Evolutionary conservation across 2,329 filamentous ascomycete species (phyloP).

Genomic region (Fusarium gaditjirri): DNA sequence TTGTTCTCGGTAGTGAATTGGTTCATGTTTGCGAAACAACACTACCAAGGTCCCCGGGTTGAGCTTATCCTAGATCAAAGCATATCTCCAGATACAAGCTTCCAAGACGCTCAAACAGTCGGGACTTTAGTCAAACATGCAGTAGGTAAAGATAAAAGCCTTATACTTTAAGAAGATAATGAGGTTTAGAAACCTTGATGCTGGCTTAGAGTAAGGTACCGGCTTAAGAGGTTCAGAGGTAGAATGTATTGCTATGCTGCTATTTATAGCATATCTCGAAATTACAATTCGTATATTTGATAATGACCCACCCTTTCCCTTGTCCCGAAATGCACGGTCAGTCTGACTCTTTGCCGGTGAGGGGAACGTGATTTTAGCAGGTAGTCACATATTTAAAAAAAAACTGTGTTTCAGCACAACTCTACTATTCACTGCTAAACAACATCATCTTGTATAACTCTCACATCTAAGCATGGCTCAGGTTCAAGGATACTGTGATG

Average conservation of each 20-base stretch:
- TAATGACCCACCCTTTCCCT: too few species aligned
- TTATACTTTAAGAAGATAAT: neutral
- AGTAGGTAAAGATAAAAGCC: neutral
- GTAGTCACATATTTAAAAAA: neutral
- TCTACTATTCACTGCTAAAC: neutral
- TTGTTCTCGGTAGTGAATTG: neutral
- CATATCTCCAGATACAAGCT: rapidly evolving
- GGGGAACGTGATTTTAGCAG: neutral
- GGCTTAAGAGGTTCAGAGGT: too few species aligned
- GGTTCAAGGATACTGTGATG: neutral
- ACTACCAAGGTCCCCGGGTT: neutral
- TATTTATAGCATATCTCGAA: too few species aligned
- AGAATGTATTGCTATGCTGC: neutral
- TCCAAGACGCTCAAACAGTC: neutral
- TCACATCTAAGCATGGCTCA: neutral
- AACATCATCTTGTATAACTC: neutral
- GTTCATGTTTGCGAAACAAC: neutral
- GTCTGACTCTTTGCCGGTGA: neutral
- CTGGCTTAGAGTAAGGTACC: too few species aligned
- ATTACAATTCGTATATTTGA: too few species aligned
- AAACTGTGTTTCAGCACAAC: neutral
- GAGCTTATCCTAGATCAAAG: neutral
- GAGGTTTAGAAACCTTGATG: too few species aligned
- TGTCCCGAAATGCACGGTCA: too few species aligned
- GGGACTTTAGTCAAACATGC: neutral